Evolutionary conservation across 2,329 filamentous ascomycete genomes (phyloP), one percentile per base, ranked within the genome.

Genomic region (Aureobasidium uvarum): DNA sequence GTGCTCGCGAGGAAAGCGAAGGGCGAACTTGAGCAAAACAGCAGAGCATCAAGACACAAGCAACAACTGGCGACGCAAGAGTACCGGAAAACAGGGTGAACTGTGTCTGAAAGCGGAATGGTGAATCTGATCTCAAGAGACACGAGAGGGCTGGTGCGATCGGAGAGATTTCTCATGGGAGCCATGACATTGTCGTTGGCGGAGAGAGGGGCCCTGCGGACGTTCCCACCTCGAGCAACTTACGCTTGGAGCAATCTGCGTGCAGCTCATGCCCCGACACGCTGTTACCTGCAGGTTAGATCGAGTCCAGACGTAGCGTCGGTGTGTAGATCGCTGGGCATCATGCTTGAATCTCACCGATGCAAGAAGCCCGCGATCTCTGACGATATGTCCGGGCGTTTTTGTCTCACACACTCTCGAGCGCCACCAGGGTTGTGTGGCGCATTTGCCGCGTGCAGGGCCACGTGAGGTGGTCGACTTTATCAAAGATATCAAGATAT

Each of bases 121-220:
- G 58, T 51, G 45, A 50, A 51, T 51, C 45, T 50, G 58, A 62
- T 62, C 58, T 51, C 33, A 39, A 51, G 25, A 51, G 45, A 62
- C 58, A 62, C 31, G 58, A 62, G 39, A 50, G 43, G 45, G 58
- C 46, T 33, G 58, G 45, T 62, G 58, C 33, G 58, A 62, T 62
- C 58, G 58, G 58, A 51, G 58, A 62, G 31, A 62, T 62, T 62
- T 41, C 41, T 51, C 33, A 62, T 31, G 48, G 25, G 25, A 51
- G 48, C 48, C 48, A 51, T 50, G 45, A 50, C 45, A 60, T 43
- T 31, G 23, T 36, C n/a, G 41, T 36, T 36, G 41, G 7, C 41
- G 41, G 55, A 45, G 11, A 46, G 55, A 60, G 56, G 56, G 56
- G 43, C 58, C 45, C 45, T 62, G 58, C 45, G 56, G 31, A 48